A percentile compares a stretch with the other conserved stretches of the same genome.
Evolutionary conservation across 2,329 filamentous ascomycete genomes (phyloP).

Genomic region (Colletotrichum sp.): DNA sequence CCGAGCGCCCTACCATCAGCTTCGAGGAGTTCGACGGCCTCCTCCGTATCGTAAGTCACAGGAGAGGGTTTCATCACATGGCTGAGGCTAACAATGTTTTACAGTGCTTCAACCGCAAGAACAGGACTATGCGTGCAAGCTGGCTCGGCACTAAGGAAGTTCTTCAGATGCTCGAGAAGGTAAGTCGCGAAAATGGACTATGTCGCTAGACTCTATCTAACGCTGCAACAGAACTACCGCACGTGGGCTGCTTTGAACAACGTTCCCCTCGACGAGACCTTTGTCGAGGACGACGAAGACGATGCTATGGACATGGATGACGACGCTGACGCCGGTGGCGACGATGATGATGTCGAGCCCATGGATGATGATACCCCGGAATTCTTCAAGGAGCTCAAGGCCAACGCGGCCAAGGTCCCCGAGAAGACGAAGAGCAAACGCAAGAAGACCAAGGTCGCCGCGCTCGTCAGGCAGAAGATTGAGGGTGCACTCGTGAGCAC

Average conservation of each 20-base stretch:
- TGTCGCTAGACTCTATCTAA: background rate
- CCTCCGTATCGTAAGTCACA: constrained; percentile 68
- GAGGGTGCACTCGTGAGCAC: constrained; percentile 84
- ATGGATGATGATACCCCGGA: constrained; percentile 76
- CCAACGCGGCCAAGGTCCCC: constrained; percentile 36
- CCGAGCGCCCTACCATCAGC: constrained; percentile 79
- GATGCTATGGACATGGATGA: constrained; percentile 44
- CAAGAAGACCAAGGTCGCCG: constrained; percentile 79
- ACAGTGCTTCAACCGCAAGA: constrained; percentile 70
- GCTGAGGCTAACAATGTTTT: background rate
- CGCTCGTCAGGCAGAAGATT: constrained; percentile 87
- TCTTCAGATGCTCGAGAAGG: constrained; percentile 74
- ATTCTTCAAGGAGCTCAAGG: constrained; percentile 76
- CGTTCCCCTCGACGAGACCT: constrained; percentile 74
- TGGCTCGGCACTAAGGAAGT: constrained; percentile 84
- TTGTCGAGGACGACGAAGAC: constrained; percentile 46
- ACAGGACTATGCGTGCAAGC: constrained; percentile 81
- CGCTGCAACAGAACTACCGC: constrained; percentile 71
- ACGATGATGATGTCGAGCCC: constrained; percentile 58
- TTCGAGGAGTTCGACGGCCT: constrained; percentile 97
- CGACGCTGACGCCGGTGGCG: constrained; percentile 46
- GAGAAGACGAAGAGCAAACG: constrained; percentile 71
- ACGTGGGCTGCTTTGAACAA: constrained; percentile 90
- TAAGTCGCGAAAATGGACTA: constrained; percentile 21
- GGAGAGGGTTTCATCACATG: background rate